These are phyloP conservation scores for Colletotrichum sp. DNA, from an alignment of 2,329 filamentous ascomycete species.

Conservation along the genomic window DNA sequence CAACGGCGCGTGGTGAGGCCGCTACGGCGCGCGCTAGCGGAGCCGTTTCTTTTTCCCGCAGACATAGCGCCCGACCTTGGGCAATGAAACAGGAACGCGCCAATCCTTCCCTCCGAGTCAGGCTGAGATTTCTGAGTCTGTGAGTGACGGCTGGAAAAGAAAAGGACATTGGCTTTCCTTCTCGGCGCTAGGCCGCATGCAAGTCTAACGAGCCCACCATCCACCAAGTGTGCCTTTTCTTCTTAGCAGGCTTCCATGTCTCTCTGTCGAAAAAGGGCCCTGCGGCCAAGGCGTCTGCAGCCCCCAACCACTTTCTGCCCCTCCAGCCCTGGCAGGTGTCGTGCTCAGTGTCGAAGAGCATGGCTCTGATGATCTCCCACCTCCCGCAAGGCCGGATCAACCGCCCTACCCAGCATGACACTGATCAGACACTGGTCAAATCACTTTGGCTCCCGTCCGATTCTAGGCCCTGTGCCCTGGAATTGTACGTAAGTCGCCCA, in stretches of 20 bases:
- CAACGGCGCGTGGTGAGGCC: constrained; percentile 8
- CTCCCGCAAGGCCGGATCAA: background rate
- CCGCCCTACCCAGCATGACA: background rate
- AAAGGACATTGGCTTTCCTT: background rate
- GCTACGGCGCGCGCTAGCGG: constrained; percentile 8
- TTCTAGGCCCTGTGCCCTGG: background rate
- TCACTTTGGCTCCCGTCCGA: background rate
- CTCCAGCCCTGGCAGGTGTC: background rate
- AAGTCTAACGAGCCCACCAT: background rate
- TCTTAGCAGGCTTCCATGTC: background rate
- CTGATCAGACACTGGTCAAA: background rate
- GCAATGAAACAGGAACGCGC: constrained; percentile 10
- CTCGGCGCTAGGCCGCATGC: background rate
- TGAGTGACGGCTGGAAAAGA: background rate
- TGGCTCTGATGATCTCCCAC: background rate
- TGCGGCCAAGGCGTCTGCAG: background rate
- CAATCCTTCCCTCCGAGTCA: background rate
- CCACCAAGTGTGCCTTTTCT: background rate
- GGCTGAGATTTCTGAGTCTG: background rate
- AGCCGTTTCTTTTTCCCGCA: constrained; percentile 5
- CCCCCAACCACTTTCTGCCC: background rate
- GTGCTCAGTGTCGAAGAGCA: background rate
- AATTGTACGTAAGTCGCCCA: background rate
- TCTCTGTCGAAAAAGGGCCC: background rate
- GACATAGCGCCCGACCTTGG: background rate